phyloP scores from a whole-genome alignment of 73 alveolate genomes.

The Paramecium sonneborni region DNA sequence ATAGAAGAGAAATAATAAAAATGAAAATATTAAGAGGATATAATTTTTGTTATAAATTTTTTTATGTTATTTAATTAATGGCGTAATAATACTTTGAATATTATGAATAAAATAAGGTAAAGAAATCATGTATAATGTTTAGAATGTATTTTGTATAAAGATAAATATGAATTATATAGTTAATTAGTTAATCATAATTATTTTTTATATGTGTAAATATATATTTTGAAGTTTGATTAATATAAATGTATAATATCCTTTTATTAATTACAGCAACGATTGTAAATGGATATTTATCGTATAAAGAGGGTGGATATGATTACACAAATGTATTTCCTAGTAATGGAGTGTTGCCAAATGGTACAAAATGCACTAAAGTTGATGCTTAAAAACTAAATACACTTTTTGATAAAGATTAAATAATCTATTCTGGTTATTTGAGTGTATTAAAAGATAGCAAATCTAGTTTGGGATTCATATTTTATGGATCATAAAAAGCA shows the following conservation, averaged over 20 bases:
- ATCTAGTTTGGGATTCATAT: constrained; percentile 52
- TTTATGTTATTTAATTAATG: too few relatives aligned
- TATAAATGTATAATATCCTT: neutral
- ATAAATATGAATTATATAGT: too few relatives aligned
- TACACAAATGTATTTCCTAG: neutral
- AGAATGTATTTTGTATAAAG: too few relatives aligned
- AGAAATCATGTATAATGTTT: too few relatives aligned
- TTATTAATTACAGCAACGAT: neutral
- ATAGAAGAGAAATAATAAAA: too few relatives aligned
- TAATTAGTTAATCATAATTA: too few relatives aligned
- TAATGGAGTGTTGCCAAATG: neutral
- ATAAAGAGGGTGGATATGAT: neutral
- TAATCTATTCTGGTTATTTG: constrained; percentile 53
- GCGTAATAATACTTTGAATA: too few relatives aligned
- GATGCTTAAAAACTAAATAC: neutral
- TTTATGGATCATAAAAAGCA: constrained; percentile 59
- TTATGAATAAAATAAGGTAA: too few relatives aligned
- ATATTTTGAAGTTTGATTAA: too few relatives aligned
- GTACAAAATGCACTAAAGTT: neutral
- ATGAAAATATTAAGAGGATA: too few relatives aligned
- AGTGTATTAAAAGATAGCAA: neutral
- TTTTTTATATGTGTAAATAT: too few relatives aligned
- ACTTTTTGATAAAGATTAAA: neutral
- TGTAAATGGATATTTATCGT: neutral
- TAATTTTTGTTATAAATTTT: too few relatives aligned